Base-by-base conservation (phyloP, 164 flowering plant genomes). In the Saururus chinensis region DNA sequence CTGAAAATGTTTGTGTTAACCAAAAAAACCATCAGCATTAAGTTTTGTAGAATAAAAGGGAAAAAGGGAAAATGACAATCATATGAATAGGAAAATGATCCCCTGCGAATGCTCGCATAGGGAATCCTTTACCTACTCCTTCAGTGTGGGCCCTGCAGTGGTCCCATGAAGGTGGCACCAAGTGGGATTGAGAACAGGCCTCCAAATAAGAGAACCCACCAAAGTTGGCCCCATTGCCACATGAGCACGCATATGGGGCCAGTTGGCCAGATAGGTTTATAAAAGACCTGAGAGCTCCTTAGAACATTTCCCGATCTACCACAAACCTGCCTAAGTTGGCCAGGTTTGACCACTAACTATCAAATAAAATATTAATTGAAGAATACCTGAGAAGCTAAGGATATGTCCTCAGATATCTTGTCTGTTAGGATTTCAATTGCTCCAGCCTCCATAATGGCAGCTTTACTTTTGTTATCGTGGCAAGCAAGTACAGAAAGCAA, bases 341-440 rank as follows among this genome's bases (percentile, higher is more conserved):
- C 17, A 45, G 16, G 49, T 12, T 0, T n/a, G 25, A 20, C 22
- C 19, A 19, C 11, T 20, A 19, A 53, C 37, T 30, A 30, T 30
- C 6, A 30, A 30, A 30, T 30, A 30, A 30, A 30, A 30, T 30
- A 53, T 23, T n/a, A 53, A 53, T 20, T 19, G 56, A 59, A 55
- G 21, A 53, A 52, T 79, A 93, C 99, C 99, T 83, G 92, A 57
- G 72, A 25, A 63, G 76, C 82, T 35, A 74, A 82, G 13, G 72
- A 70, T 60, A 71, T 78, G 72, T 71, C 66, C 60, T 78, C 73
- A 54, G 88, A 75, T 48, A 92, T 83, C 73, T 75, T 88, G 40
- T 84, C 97, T 13, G 92, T 87, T 52, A 93, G 81, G 64, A 86
- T 81, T 76, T 93, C 99, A 79, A 93, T 66, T 40, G 88, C 93